phyloP scores from a whole-genome alignment of 2,329 filamentous ascomycete genomes.

The Didymellaceae sp. region DNA sequence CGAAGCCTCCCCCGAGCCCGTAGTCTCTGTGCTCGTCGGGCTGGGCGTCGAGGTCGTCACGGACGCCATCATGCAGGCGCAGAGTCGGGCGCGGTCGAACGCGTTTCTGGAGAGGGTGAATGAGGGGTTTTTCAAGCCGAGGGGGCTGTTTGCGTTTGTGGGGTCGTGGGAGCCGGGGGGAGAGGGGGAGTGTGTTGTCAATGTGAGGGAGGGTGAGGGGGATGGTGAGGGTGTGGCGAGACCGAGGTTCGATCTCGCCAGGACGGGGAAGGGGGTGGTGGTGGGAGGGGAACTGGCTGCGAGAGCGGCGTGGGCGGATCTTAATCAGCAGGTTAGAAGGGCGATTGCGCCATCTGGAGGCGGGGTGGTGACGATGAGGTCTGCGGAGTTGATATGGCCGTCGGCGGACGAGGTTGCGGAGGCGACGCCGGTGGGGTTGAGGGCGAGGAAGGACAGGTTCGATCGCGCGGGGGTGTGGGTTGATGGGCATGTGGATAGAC shows the following conservation, averaged over 20 bases:
- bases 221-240: background rate
- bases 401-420: conserved; percentile 29
- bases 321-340: conserved; percentile 7
- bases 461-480: conserved; percentile 28
- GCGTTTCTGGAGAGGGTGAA: conserved; percentile 63
- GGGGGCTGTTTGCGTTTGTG: conserved; percentile 61
- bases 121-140: conserved; percentile 61
- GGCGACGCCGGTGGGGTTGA: conserved; percentile 25
- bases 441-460: background rate
- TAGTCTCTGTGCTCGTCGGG: conserved; percentile 44
- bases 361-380: background rate
- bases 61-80: conserved; percentile 29
- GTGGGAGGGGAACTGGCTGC: background rate
- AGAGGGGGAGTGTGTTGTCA: background rate
- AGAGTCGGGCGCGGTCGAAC: conserved; percentile 52
- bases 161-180: conserved; percentile 59
- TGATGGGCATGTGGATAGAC: conserved; percentile 57
- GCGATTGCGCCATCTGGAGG: conserved; percentile 12
- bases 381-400: conserved; percentile 47
- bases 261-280: too few relatives aligned
- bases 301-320: background rate
- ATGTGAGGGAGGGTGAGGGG: background rate
- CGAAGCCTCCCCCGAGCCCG: conserved; percentile 7
- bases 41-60: conserved; percentile 51
- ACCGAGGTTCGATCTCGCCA: background rate